phyloP scores from a whole-genome alignment of 768 basidiomycete species.

The Termitomyces sp. region DNA sequence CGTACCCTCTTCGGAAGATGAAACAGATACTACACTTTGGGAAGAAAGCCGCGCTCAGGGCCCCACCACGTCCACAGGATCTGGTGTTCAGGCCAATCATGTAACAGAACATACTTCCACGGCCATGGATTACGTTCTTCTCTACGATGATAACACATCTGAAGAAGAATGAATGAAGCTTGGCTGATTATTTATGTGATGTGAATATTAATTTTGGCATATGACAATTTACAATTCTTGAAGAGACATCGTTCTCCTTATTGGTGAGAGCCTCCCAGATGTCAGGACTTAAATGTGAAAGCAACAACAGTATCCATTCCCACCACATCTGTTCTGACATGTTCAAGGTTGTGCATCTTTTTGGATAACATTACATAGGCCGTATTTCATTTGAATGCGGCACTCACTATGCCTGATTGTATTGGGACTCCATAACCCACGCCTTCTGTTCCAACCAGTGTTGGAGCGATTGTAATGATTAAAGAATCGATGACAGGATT shows the following conservation, averaged over 20 bases:
- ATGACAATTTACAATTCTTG: neutral
- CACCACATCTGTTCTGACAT: conserved; percentile 24
- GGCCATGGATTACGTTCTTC: conserved; percentile 59
- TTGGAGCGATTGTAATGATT: conserved; percentile 84
- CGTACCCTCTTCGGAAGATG: conserved; percentile 49
- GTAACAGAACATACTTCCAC: conserved; percentile 21
- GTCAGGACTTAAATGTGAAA: conserved; percentile 10
- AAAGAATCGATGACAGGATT: conserved; percentile 57
- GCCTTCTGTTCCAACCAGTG: conserved; percentile 72
- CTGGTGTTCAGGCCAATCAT: conserved; percentile 22
- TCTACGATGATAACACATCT: conserved; percentile 63
- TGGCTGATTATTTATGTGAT: neutral
- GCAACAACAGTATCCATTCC: conserved; percentile 31
- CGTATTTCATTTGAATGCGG: neutral
- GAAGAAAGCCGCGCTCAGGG: conserved; percentile 46
- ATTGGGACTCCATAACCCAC: conserved; percentile 43
- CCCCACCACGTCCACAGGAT: neutral
- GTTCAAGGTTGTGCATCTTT: conserved; percentile 16
- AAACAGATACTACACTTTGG: conserved; percentile 51
- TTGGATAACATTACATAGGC: neutral
- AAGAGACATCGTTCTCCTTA: neutral
- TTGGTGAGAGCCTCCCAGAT: neutral
- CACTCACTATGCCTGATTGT: conserved; percentile 12
- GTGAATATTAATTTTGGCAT: neutral
- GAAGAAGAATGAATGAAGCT: conserved; percentile 36